phyloP scores from a whole-genome alignment of 208 protist species.

The Trypanosomatidae sp. region DNA sequence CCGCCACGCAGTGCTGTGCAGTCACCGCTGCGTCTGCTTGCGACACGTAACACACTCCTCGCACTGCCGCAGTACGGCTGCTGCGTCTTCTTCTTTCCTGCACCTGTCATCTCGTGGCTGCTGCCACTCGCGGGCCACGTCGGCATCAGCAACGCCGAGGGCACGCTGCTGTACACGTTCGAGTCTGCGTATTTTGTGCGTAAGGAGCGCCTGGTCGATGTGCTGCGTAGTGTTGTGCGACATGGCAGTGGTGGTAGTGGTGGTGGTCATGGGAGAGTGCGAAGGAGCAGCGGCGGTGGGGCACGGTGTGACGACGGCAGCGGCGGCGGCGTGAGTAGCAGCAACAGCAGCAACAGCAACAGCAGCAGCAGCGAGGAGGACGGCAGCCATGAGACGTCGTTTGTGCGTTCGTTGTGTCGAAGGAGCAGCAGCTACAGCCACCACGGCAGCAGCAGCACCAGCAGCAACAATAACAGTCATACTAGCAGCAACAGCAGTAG shows the following conservation, averaged over 20 bases:
- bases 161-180: conserved; percentile 49
- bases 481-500: conserved; percentile 1
- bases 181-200: conserved; percentile 53
- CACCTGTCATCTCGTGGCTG: conserved; percentile 65
- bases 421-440: too few species aligned
- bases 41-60: too few species aligned
- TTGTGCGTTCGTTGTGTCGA: too few species aligned
- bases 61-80: conserved; percentile 68
- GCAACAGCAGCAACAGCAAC: too few species aligned
- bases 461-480: background rate
- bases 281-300: background rate
- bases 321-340: too few species aligned
- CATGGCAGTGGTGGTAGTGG: background rate
- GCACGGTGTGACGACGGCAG: too few species aligned
- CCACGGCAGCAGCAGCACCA: background rate
- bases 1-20: too few species aligned
- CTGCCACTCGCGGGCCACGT: conserved; percentile 71
- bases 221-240: conserved; percentile 23
- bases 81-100: conserved; percentile 81
- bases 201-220: conserved; percentile 29
- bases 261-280: background rate
- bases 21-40: too few species aligned
- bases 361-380: too few species aligned
- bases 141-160: conserved; percentile 64
- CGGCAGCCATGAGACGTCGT: too few species aligned